phyloP scores from a whole-genome alignment of 2,329 filamentous ascomycete species.

The Aspergillus phoenicis region DNA sequence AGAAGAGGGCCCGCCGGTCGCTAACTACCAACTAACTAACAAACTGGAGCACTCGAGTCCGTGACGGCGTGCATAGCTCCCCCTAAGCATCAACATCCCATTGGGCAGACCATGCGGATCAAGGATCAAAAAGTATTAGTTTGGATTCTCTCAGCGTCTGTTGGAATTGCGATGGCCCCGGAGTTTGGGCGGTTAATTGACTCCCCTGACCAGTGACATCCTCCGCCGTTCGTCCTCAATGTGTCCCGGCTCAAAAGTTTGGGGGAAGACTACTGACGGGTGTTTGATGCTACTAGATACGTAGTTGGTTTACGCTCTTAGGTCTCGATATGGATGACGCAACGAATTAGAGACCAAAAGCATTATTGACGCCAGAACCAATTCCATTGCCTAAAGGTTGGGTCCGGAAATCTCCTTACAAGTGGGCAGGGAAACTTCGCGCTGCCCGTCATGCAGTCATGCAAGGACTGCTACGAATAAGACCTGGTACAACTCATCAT shows the following conservation, averaged over 20 bases:
- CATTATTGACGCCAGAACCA: neutral
- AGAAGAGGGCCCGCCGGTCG: neutral
- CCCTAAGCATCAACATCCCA: neutral
- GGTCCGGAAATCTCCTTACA: neutral
- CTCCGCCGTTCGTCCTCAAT: neutral
- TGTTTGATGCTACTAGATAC: neutral
- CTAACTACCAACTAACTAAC: neutral
- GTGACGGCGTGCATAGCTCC: neutral
- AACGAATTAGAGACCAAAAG: neutral
- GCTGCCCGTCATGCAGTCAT: neutral
- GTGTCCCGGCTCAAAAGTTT: neutral
- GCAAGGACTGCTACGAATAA: neutral
- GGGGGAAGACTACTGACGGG: neutral
- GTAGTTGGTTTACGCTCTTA: neutral
- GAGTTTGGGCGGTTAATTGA: neutral
- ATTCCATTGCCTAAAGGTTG: neutral
- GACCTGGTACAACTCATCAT: neutral
- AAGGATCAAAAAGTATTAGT: conserved; percentile 5
- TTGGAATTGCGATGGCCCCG: neutral
- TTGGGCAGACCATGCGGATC: neutral
- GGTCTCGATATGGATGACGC: neutral
- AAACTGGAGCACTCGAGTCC: neutral
- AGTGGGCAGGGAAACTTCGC: neutral
- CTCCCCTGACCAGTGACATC: neutral
- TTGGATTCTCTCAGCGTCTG: neutral